phyloP scores from a whole-genome alignment of 179 eudicot species.

The Carnegiea gigantea region DNA sequence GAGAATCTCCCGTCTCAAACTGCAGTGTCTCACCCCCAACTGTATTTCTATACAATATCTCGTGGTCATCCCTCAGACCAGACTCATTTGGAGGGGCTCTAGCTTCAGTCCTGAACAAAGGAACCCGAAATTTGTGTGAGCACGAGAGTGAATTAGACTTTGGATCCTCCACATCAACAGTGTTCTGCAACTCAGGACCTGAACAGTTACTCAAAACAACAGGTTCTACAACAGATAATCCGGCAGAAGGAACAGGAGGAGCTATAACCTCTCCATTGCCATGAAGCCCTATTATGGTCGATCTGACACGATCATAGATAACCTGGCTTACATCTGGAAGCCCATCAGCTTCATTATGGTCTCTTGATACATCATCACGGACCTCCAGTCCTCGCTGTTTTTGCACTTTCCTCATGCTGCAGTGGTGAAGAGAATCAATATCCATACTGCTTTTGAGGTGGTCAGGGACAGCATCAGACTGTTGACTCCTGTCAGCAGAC shows the following conservation, averaged over 20 bases:
- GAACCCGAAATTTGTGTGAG: conserved; percentile 27
- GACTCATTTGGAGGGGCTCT: conserved; percentile 22
- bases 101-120: conserved; percentile 23
- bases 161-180: conserved; percentile 22
- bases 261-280: conserved; percentile 23
- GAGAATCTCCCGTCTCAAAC: conserved; percentile 29
- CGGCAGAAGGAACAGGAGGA: conserved; percentile 31
- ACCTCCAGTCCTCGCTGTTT: conserved; percentile 25
- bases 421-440: conserved; percentile 9
- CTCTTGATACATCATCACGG: conserved; percentile 22
- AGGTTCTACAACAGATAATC: conserved; percentile 28
- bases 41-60: conserved; percentile 33
- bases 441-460: conserved; percentile 1
- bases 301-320: conserved; percentile 25
- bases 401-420: conserved; percentile 27
- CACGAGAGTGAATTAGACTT: conserved; percentile 15
- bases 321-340: conserved; percentile 18
- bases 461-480: conserved; percentile 17
- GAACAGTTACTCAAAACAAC: conserved; percentile 32
- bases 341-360: conserved; percentile 21
- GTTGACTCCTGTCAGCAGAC: conserved; percentile 20
- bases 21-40: conserved; percentile 30
- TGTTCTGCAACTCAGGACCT: conserved; percentile 27
- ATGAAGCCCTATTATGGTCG: conserved; percentile 22
- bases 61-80: conserved; percentile 30